These are phyloP conservation scores for Calophaca sinica DNA, from an alignment of 306 rosid genomes.

Conservation along the genomic window DNA sequence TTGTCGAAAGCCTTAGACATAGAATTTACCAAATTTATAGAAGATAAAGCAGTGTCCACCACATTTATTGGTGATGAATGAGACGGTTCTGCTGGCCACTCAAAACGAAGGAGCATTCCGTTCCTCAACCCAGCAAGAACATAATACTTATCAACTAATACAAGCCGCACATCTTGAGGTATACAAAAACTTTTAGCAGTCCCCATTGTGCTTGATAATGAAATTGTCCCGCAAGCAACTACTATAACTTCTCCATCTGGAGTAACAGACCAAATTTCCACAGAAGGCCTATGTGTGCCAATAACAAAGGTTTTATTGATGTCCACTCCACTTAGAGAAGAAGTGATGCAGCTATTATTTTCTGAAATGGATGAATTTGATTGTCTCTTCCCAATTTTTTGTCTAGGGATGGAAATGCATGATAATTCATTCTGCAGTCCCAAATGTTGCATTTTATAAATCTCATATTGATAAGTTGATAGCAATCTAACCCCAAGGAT, in stretches of 20 bases:
- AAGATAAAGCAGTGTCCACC: conserved; percentile 55
- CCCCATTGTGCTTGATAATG: conserved; percentile 70
- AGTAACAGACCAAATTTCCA: conserved; percentile 70
- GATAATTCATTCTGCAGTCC: conserved; percentile 82
- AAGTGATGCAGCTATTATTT: conserved; percentile 47
- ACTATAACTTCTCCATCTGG: conserved; percentile 64
- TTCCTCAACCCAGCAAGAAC: conserved; percentile 92
- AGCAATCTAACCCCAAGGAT: conserved; percentile 80
- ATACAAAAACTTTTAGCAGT: conserved; percentile 84
- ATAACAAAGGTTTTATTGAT: conserved; percentile 69
- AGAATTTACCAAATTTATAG: conserved; percentile 56
- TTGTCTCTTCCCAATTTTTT: conserved; percentile 49
- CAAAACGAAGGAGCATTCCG: conserved; percentile 95
- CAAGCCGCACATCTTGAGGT: conserved; percentile 95
- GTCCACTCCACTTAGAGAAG: conserved; percentile 63
- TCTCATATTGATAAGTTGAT: conserved; percentile 68
- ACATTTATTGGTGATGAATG: conserved; percentile 51
- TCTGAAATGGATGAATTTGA: conserved; percentile 49
- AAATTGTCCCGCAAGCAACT: conserved; percentile 79
- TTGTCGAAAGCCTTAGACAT: conserved; percentile 49
- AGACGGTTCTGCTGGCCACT: conserved; percentile 74
- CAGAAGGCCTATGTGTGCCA: conserved; percentile 93
- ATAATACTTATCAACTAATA: conserved; percentile 76
- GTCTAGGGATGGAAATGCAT: conserved; percentile 87
- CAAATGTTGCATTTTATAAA: conserved; percentile 81